Conservation (phyloP, 129 eudicot genomes). For the Gnaphalium uliginosum region DNA sequence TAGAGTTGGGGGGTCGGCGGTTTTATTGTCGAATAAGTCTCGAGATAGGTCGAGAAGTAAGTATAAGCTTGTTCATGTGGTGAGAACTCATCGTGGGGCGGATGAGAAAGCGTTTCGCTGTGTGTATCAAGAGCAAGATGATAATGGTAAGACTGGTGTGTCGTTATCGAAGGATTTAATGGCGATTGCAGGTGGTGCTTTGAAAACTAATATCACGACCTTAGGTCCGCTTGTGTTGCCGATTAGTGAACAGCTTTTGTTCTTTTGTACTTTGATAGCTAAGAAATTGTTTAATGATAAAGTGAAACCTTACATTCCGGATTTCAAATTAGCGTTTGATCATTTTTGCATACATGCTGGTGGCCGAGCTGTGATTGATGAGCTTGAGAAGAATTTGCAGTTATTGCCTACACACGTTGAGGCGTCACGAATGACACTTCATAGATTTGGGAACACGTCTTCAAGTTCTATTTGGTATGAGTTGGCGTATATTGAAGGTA, state of each 20-base stretch:
- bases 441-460: slow-evolving; percentile 16
- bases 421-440: slow-evolving; percentile 13
- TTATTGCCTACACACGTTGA: slow-evolving; percentile 6
- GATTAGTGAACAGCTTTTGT: slow-evolving; percentile 12
- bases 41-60: background rate
- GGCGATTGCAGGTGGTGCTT: slow-evolving; percentile 15
- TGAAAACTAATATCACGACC: slow-evolving; percentile 15
- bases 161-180: slow-evolving; percentile 4
- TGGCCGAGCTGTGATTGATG: slow-evolving; percentile 12
- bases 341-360: slow-evolving; percentile 16
- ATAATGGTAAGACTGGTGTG: slow-evolving; percentile 12
- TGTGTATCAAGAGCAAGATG: slow-evolving; percentile 16
- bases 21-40: slow-evolving; percentile 9
- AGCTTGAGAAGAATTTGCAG: slow-evolving; percentile 20
- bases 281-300: slow-evolving; percentile 10
- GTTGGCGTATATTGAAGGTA: slow-evolving; percentile 15
- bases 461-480: slow-evolving; percentile 17
- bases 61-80: slow-evolving; percentile 16
- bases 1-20: slow-evolving; percentile 14
- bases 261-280: slow-evolving; percentile 17
- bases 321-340: slow-evolving; percentile 14
- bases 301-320: slow-evolving; percentile 14
- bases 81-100: slow-evolving; percentile 14
- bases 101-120: slow-evolving; percentile 14
- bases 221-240: slow-evolving; percentile 16